Conservation (phyloP, 1,139 yeast species). For the Scheffersomyces stambukii region DNA sequence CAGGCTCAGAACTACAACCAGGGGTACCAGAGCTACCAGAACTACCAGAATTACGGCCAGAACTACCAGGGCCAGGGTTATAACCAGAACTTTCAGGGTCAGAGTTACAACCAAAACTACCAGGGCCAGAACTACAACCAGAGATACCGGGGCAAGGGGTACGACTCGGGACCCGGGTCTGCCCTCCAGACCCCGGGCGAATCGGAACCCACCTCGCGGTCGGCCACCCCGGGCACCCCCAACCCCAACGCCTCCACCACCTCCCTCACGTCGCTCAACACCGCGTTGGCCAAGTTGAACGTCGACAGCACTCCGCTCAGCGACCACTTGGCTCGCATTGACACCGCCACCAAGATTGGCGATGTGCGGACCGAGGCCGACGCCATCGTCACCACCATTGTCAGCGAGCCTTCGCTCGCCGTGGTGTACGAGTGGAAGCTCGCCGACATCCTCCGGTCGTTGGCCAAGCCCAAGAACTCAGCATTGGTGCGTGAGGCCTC, state of each 20-base stretch:
- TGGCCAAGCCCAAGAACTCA: constrained; percentile 71
- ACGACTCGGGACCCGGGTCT: constrained; percentile 7
- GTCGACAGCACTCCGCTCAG: constrained; percentile 64
- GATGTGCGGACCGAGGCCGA: constrained; percentile 65
- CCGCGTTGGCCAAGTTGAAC: constrained; percentile 63
- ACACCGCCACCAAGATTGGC: constrained; percentile 52
- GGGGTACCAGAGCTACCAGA: too few relatives aligned
- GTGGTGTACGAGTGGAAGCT: constrained; percentile 65
- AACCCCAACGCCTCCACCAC: constrained; percentile 51
- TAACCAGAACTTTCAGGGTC: background rate
- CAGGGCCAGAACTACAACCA: constrained; percentile 6
- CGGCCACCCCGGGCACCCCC: too few relatives aligned
- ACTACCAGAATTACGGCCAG: constrained; percentile 1
- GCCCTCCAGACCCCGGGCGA: constrained; percentile 24
- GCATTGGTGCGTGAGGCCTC: constrained; percentile 75
- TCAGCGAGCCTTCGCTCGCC: constrained; percentile 40
- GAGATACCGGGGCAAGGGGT: too few relatives aligned
- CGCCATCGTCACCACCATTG: constrained; percentile 47
- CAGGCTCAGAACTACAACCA: constrained; percentile 8
- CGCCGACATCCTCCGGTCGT: constrained; percentile 55
- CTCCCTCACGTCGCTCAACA: constrained; percentile 65
- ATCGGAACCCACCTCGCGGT: constrained; percentile 35
- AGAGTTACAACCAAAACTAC: constrained; percentile 10
- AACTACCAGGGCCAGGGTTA: constrained; percentile 6
- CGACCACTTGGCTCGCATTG: constrained; percentile 52